phyloP scores from a whole-genome alignment of 2,329 filamentous ascomycete species.

The Talaromyces rugulosus region DNA sequence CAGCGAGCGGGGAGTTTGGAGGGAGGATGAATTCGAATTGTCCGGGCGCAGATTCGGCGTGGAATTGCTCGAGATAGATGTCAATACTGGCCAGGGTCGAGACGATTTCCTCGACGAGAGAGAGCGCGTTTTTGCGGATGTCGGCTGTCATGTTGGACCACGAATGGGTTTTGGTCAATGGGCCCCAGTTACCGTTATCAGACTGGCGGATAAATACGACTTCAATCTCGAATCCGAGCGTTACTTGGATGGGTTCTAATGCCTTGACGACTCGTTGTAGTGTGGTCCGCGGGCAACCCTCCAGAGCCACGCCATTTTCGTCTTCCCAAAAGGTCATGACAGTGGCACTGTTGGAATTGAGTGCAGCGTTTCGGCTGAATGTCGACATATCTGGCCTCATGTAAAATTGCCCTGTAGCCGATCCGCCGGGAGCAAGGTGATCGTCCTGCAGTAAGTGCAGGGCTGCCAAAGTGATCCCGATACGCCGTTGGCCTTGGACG shows the following conservation, averaged over 20 bases:
- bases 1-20: conserved; percentile 57
- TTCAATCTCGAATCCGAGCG: conserved; percentile 78
- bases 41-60: conserved; percentile 67
- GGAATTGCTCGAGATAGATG: conserved; percentile 67
- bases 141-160: conserved; percentile 66
- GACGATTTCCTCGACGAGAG: conserved; percentile 64
- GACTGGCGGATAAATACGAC: conserved; percentile 62
- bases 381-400: conserved; percentile 63
- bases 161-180: conserved; percentile 61
- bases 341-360: conserved; percentile 56
- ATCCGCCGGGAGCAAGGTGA: conserved; percentile 46
- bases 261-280: conserved; percentile 53
- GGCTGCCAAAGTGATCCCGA: conserved; percentile 62
- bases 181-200: conserved; percentile 31
- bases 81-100: conserved; percentile 56
- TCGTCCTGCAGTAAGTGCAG: conserved; percentile 69
- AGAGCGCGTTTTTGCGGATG: conserved; percentile 47
- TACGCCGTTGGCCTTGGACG: conserved; percentile 43
- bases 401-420: conserved; percentile 61
- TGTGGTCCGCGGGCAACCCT: conserved; percentile 63
- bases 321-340: conserved; percentile 65
- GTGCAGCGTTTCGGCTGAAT: conserved; percentile 55
- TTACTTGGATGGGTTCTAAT: conserved; percentile 54
- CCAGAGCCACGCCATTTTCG: conserved; percentile 47
- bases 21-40: conserved; percentile 76